These are phyloP conservation scores for Coemansia umbellata DNA, from an alignment of 192 early-diverging fungal species.

Conservation along the genomic window DNA sequence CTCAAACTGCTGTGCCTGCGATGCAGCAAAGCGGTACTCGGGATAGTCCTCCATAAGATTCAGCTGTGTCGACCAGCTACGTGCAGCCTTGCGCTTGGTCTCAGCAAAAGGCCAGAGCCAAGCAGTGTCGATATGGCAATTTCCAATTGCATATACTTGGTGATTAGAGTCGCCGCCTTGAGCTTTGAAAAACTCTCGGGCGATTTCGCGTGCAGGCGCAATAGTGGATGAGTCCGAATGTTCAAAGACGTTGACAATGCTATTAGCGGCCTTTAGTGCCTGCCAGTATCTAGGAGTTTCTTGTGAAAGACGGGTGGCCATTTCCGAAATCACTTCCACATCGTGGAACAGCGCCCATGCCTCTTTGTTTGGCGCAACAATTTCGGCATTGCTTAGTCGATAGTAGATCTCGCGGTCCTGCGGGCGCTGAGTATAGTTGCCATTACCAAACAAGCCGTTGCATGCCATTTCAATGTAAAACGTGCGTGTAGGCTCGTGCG, in stretches of 20 bases:
- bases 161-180: constrained; percentile 58
- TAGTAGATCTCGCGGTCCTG: constrained; percentile 70
- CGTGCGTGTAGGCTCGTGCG: constrained; percentile 52
- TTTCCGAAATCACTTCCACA: constrained; percentile 73
- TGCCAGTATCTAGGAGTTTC: constrained; percentile 69
- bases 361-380: constrained; percentile 66
- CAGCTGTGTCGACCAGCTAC: constrained; percentile 76
- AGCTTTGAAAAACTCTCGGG: constrained; percentile 64
- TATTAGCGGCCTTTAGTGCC: constrained; percentile 76
- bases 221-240: constrained; percentile 46
- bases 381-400: constrained; percentile 57
- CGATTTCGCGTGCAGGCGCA: constrained; percentile 48
- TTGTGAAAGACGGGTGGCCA: constrained; percentile 69
- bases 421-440: constrained; percentile 56
- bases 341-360: constrained; percentile 74
- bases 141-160: constrained; percentile 83
- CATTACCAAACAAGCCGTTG: constrained; percentile 90
- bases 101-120: constrained; percentile 97
- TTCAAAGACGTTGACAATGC: constrained; percentile 71
- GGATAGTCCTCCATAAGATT: constrained; percentile 84
- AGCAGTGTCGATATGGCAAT: constrained; percentile 87
- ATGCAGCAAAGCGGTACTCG: constrained; percentile 84
- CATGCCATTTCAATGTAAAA: constrained; percentile 89
- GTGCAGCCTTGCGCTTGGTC: constrained; percentile 86
- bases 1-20: constrained; percentile 93